These are phyloP conservation scores for Populus deltoides DNA, from an alignment of 345 rosid genomes.

Conservation along the genomic window DNA sequence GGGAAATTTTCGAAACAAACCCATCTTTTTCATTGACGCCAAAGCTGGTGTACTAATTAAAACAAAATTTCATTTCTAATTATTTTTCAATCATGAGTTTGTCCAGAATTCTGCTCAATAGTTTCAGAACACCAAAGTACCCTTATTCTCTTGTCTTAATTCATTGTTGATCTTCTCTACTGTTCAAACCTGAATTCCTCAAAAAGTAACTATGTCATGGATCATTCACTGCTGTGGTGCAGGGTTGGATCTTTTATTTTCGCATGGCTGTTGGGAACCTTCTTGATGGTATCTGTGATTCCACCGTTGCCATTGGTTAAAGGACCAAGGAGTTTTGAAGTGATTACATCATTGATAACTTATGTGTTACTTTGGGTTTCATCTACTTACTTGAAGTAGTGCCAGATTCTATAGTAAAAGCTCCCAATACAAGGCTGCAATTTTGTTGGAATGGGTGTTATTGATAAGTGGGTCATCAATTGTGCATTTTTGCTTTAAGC, in stretches of 20 bases:
- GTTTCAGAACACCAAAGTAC: background rate
- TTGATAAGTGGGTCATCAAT: background rate
- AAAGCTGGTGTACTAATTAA: background rate
- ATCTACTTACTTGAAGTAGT: slow-evolving; percentile 70
- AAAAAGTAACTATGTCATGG: background rate
- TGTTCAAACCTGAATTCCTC: slow-evolving; percentile 6
- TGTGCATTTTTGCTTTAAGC: background rate
- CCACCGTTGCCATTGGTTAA: slow-evolving; percentile 67
- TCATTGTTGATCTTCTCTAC: background rate
- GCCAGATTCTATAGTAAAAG: background rate
- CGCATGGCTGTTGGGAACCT: slow-evolving; percentile 90
- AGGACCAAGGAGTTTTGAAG: slow-evolving; percentile 83
- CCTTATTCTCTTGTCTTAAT: background rate
- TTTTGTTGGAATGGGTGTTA: slow-evolving; percentile 4
- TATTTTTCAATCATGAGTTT: background rate
- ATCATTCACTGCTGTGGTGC: slow-evolving; percentile 32
- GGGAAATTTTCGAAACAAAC: background rate
- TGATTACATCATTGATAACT: slow-evolving; percentile 71
- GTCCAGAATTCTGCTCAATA: background rate
- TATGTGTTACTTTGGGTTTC: slow-evolving; percentile 81
- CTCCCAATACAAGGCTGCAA: background rate
- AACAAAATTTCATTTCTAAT: background rate
- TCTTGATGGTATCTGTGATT: slow-evolving; percentile 87
- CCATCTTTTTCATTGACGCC: background rate
- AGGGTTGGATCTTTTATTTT: slow-evolving; percentile 75